Percentiles rank a stretch among this genome's conserved stretches.
These are phyloP conservation scores for Cadophora luteo-olivacea DNA, from an alignment of 2,329 filamentous ascomycete species.

Conservation along the genomic window DNA sequence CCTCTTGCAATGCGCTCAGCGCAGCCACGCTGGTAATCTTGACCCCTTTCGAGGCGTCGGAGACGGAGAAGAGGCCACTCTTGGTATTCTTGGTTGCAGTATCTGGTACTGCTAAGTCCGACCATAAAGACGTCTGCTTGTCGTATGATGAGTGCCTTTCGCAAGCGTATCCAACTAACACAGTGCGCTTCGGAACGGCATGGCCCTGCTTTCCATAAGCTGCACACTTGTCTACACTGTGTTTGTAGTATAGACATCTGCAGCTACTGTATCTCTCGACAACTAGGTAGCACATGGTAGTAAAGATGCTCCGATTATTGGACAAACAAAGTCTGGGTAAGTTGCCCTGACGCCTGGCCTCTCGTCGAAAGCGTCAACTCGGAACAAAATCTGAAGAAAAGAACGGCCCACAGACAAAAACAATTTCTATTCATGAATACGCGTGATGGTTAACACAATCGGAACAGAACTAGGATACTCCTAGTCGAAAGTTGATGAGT, in stretches of 20 bases:
- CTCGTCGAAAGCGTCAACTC: too few relatives aligned
- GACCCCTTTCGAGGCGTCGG: neutral
- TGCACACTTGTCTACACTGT: neutral
- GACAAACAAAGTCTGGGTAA: too few relatives aligned
- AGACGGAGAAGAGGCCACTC: neutral
- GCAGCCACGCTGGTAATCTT: constrained; percentile 16
- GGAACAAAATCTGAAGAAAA: too few relatives aligned
- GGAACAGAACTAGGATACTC: too few relatives aligned
- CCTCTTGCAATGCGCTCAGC: constrained; percentile 9
- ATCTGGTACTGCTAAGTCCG: neutral
- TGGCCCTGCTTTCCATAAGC: neutral
- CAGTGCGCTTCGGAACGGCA: neutral
- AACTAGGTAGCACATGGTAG: neutral
- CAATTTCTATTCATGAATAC: too few relatives aligned
- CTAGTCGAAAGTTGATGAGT: too few relatives aligned
- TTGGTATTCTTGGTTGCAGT: neutral
- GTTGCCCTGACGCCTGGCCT: too few relatives aligned
- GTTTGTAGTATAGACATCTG: neutral
- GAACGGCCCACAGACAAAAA: too few relatives aligned
- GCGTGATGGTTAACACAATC: too few relatives aligned
- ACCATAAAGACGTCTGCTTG: neutral
- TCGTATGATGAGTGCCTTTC: neutral
- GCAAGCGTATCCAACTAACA: neutral
- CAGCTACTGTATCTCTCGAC: neutral
- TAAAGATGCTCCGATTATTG: too few relatives aligned